These are phyloP conservation scores for Microdochium paspali DNA, from an alignment of 2,329 filamentous ascomycete genomes.

Conservation along the genomic window DNA sequence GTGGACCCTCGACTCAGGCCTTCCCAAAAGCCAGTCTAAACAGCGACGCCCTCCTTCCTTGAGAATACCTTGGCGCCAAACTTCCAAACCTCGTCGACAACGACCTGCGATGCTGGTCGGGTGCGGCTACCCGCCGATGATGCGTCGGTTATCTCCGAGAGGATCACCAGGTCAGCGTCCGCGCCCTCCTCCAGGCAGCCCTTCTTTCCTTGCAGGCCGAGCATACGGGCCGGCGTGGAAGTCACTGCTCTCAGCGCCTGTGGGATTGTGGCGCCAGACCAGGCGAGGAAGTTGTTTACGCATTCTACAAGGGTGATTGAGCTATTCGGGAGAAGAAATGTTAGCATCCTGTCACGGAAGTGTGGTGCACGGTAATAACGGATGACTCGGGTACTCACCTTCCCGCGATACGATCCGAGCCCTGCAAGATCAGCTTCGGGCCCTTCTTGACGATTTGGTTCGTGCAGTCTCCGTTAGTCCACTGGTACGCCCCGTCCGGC, in stretches of 20 bases:
- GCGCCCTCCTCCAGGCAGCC: constrained; percentile 54
- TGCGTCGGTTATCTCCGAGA: constrained; percentile 43
- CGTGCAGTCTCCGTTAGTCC: constrained; percentile 62
- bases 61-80: constrained; percentile 50
- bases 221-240: constrained; percentile 66
- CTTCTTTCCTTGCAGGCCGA: constrained; percentile 58
- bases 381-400: constrained; percentile 36
- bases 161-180: constrained; percentile 60
- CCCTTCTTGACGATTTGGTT: constrained; percentile 62
- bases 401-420: constrained; percentile 70
- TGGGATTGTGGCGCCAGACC: constrained; percentile 59
- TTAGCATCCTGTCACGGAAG: background rate
- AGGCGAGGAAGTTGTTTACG: constrained; percentile 70
- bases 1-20: too few species aligned
- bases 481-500: constrained; percentile 75
- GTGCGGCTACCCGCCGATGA: background rate
- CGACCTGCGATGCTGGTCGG: constrained; percentile 25
- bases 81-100: constrained; percentile 73
- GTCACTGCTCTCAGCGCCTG: constrained; percentile 66
- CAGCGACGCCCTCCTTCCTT: background rate
- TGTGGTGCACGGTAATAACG: background rate
- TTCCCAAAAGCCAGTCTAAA: too few species aligned
- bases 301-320: constrained; percentile 71
- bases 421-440: constrained; percentile 63
- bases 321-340: constrained; percentile 31